phyloP scores from a whole-genome alignment of 1,284 basidiomycete species.

The Abortiporus biennis region DNA sequence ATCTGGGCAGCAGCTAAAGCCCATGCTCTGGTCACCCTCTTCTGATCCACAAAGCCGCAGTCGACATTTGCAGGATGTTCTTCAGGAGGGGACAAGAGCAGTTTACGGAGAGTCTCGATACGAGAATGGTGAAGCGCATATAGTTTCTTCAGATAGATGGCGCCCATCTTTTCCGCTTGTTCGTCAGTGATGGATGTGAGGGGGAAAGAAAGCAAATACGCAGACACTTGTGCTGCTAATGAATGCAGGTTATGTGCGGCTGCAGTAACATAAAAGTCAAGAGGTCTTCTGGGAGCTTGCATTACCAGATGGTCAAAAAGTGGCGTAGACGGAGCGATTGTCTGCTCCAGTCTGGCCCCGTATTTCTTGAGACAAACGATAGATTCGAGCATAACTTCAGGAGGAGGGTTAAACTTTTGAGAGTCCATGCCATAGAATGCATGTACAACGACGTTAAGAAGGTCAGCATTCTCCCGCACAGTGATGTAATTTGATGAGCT shows the following conservation, averaged over 20 bases:
- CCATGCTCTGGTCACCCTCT: conserved; percentile 28
- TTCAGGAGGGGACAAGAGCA: conserved; percentile 28
- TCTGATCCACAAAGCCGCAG: conserved; percentile 24
- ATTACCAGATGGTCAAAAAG: conserved; percentile 24
- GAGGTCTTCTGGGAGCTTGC: conserved; percentile 18
- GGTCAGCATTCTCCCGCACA: too few species aligned
- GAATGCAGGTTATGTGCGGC: conserved; percentile 25
- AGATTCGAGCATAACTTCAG: conserved; percentile 20
- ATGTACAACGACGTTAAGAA: too few species aligned
- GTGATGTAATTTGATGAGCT: too few species aligned
- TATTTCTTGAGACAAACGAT: conserved; percentile 23
- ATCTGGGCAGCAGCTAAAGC: conserved; percentile 29
- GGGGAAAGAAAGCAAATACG: conserved; percentile 28
- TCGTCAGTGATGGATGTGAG: conserved; percentile 29
- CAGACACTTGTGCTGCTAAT: conserved; percentile 29
- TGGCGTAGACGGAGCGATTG: conserved; percentile 16
- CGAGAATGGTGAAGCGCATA: conserved; percentile 34
- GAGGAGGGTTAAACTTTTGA: too few species aligned
- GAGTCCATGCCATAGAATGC: too few species aligned
- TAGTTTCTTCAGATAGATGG: conserved; percentile 34
- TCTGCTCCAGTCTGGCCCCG: conserved; percentile 18
- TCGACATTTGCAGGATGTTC: conserved; percentile 22
- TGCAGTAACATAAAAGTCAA: conserved; percentile 32
- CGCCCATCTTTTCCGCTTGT: conserved; percentile 28
- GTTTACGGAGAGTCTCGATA: conserved; percentile 27